Percentiles rank a stretch among this genome's conserved stretches.
These are phyloP conservation scores for Lactarius deliciosus DNA, from an alignment of 768 basidiomycete species.

Conservation along the genomic window DNA sequence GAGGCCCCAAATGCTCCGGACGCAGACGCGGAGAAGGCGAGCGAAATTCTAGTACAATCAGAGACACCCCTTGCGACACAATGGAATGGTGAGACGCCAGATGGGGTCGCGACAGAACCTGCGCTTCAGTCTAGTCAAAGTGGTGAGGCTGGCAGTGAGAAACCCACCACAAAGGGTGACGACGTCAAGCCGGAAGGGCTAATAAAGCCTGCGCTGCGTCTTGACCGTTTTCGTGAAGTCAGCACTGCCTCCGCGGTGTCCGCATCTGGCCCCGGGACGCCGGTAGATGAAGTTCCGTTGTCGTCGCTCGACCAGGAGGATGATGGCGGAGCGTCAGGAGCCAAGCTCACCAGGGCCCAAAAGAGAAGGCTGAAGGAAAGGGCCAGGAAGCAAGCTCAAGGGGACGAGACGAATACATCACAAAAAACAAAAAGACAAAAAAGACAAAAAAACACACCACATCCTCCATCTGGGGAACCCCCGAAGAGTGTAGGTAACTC, in stretches of 20 bases:
- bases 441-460: no score
- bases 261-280: neutral
- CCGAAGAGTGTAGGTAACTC: neutral
- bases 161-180: neutral
- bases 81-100: neutral
- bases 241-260: constrained; percentile 6
- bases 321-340: neutral
- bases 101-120: neutral
- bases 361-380: neutral
- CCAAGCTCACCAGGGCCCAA: no score
- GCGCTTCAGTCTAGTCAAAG: neutral
- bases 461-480: no score
- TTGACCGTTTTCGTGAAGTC: neutral
- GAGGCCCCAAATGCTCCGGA: neutral
- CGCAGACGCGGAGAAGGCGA: neutral
- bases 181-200: neutral
- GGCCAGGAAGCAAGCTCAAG: neutral
- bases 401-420: no score
- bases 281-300: constrained; percentile 5
- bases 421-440: no score
- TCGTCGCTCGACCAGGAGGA: neutral
- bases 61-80: neutral
- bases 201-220: neutral
- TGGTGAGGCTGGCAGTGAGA: neutral
- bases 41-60: neutral